Evolutionary conservation across 73 alveolate species (phyloP).

Genomic region (Diophrys appendiculata): DNA sequence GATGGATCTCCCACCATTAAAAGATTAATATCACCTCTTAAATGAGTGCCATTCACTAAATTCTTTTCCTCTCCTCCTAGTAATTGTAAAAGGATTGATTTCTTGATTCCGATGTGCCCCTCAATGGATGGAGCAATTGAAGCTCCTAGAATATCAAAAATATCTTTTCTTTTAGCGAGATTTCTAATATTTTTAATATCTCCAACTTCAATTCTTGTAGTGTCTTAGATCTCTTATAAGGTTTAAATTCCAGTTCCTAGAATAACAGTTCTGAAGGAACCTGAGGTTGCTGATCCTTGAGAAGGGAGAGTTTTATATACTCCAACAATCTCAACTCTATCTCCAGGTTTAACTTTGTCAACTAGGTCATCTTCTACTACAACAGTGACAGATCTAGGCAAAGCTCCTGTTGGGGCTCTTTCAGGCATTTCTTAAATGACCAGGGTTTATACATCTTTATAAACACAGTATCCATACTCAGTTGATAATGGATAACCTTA

Average conservation of each 20-base stretch:
- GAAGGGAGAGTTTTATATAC: constrained; percentile 81
- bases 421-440: constrained; percentile 98
- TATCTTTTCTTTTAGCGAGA: constrained; percentile 76
- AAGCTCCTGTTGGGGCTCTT: constrained; percentile 98
- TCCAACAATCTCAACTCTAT: constrained; percentile 97
- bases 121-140: constrained; percentile 97
- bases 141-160: constrained; percentile 86
- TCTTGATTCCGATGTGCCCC: constrained; percentile 93
- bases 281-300: constrained; percentile 55
- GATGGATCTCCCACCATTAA: constrained; percentile 99
- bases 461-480: constrained; percentile 92
- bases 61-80: constrained; percentile 96
- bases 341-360: constrained; percentile 99
- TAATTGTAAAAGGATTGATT: constrained; percentile 89
- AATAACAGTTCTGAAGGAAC: constrained; percentile 78
- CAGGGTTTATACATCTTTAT: constrained; percentile 86
- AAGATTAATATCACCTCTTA: constrained; percentile 99
- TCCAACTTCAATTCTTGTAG: constrained; percentile 78
- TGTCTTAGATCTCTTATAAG: constrained; percentile 69
- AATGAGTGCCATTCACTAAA: constrained; percentile 94
- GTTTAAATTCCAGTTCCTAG: constrained; percentile 74
- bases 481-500: constrained; percentile 85
- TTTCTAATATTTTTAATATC: constrained; percentile 86
- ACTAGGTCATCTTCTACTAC: constrained; percentile 90
- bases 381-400: constrained; percentile 94